These are phyloP conservation scores for Oryza glumipatula DNA, from an alignment of 176 grass and related monocot species.

Conservation along the genomic window DNA sequence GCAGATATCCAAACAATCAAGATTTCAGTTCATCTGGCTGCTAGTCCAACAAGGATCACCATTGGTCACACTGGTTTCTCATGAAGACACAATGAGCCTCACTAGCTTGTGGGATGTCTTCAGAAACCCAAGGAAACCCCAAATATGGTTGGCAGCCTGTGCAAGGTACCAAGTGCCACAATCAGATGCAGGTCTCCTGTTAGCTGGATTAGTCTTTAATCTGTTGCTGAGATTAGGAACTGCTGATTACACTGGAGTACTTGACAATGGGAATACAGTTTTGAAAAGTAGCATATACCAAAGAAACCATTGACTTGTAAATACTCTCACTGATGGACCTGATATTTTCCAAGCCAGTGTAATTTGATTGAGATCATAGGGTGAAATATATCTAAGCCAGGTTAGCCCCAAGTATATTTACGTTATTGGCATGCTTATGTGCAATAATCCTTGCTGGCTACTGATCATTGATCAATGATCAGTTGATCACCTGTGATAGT, in stretches of 20 bases:
- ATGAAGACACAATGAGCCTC: constrained; percentile 39
- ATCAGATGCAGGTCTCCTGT: constrained; percentile 27
- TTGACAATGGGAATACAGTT: constrained; percentile 35
- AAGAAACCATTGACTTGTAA: constrained; percentile 48
- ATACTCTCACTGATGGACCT: constrained; percentile 36
- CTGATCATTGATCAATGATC: constrained; percentile 24
- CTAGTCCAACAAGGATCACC: constrained; percentile 40
- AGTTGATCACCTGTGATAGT: constrained; percentile 27
- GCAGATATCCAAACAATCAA: constrained; percentile 74
- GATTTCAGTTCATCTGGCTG: constrained; percentile 66
- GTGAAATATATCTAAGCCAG: constrained; percentile 42
- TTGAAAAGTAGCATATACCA: constrained; percentile 34
- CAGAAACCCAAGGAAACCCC: constrained; percentile 27
- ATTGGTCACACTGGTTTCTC: constrained; percentile 43
- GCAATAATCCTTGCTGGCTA: constrained; percentile 5
- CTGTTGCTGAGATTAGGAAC: constrained; percentile 38
- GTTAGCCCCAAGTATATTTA: constrained; percentile 42
- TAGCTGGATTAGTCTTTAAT: constrained; percentile 45
- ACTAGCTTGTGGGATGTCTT: constrained; percentile 24
- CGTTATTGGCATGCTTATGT: constrained; percentile 39
- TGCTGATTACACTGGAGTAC: constrained; percentile 44
- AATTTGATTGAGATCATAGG: constrained; percentile 45
- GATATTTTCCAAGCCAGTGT: constrained; percentile 31
- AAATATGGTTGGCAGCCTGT: constrained; percentile 25
- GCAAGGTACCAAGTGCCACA: constrained; percentile 30